Evolutionary conservation across 1,284 basidiomycete species (phyloP).

Genomic region (Uromyces viciae-fabae): DNA sequence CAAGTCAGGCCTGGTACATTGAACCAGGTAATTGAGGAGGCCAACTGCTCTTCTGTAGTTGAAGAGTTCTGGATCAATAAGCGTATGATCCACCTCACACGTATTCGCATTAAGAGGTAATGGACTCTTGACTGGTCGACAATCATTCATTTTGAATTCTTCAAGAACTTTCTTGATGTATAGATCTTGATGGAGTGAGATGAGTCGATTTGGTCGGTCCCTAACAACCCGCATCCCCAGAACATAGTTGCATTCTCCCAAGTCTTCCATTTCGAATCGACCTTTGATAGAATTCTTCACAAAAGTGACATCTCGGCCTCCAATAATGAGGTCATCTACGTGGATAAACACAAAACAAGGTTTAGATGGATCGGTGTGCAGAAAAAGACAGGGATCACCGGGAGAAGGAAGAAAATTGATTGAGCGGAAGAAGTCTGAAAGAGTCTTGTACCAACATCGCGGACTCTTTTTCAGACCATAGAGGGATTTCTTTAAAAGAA

Average conservation of each 20-base stretch:
- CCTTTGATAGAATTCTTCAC: not conserved
- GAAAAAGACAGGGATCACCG: not conserved
- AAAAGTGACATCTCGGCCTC: not conserved
- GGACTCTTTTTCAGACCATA: constrained; percentile 21
- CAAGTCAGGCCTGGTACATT: constrained; percentile 11
- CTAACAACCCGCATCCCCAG: constrained; percentile 11
- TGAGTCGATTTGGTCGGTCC: not conserved
- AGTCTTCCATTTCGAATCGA: constrained; percentile 14
- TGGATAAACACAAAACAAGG: constrained; percentile 12
- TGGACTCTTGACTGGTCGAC: not conserved
- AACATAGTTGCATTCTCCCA: not conserved
- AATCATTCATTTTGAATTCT: not conserved
- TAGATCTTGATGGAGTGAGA: constrained; percentile 10
- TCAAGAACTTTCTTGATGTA: not conserved
- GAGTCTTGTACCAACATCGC: not conserved
- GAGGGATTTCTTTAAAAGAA: not conserved
- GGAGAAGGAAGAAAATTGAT: not conserved
- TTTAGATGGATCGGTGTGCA: not conserved
- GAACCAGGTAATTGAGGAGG: constrained; percentile 7
- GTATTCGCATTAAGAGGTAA: not conserved
- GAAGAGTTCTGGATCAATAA: not conserved
- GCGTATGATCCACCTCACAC: not conserved
- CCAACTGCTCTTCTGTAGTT: constrained; percentile 4
- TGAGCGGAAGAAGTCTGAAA: not conserved
- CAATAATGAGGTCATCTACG: constrained; percentile 13